These are phyloP conservation scores for Populus euphratica DNA, from an alignment of 345 rosid genomes.

Conservation along the genomic window DNA sequence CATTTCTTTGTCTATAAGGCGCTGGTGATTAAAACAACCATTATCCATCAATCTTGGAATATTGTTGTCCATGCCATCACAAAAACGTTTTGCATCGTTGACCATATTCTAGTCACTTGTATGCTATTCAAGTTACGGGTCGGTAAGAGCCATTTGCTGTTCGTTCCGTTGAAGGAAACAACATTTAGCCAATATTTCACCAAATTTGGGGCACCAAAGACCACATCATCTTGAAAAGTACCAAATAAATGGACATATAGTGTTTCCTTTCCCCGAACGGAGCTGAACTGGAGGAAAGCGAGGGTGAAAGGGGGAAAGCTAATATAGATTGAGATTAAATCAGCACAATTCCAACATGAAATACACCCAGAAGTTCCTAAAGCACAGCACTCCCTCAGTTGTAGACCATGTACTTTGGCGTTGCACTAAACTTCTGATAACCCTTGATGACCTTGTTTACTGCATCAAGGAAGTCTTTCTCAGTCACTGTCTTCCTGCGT, in stretches of 20 bases:
- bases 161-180: not conserved
- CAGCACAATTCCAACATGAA: constrained; percentile 5
- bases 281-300: not conserved
- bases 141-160: not conserved
- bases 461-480: constrained; percentile 95
- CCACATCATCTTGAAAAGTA: not conserved
- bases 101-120: not conserved
- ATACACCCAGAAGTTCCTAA: not conserved
- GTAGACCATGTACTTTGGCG: constrained; percentile 94
- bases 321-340: not conserved
- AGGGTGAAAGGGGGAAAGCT: not conserved
- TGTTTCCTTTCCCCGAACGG: not conserved
- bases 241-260: not conserved
- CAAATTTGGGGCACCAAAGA: not conserved
- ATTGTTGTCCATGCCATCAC: too few species aligned
- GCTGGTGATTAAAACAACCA: not conserved
- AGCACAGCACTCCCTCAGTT: constrained; percentile 31
- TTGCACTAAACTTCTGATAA: constrained; percentile 91
- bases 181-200: not conserved
- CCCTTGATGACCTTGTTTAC: constrained; percentile 96
- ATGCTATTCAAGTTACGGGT: not conserved
- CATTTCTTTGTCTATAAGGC: not conserved
- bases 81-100: not conserved
- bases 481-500: constrained; percentile 86
- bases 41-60: not conserved